Evolutionary conservation across 2,329 filamentous ascomycete species (phyloP).

Genomic region (Fusarium ambrosium): DNA sequence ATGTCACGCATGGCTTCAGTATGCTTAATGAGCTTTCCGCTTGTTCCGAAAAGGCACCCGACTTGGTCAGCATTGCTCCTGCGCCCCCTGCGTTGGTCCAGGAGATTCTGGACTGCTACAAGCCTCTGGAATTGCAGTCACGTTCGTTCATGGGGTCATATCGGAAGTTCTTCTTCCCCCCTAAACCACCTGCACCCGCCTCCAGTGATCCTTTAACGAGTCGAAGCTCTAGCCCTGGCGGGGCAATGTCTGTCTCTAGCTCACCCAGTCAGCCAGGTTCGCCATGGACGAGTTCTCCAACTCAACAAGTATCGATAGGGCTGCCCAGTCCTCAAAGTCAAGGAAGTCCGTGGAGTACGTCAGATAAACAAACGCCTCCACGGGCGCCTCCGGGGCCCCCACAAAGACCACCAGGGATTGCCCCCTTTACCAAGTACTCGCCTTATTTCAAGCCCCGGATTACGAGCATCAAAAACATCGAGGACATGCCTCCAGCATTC

Average conservation of each 20-base stretch:
- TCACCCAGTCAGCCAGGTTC: conserved; percentile 48
- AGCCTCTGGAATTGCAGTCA: conserved; percentile 55
- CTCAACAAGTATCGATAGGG: conserved; percentile 31
- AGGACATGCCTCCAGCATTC: conserved; percentile 52
- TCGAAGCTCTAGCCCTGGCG: conserved; percentile 20
- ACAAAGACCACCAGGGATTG: conserved; percentile 49
- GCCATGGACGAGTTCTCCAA: conserved; percentile 35
- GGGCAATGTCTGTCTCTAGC: conserved; percentile 27
- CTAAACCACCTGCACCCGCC: conserved; percentile 22
- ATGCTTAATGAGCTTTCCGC: conserved; percentile 56
- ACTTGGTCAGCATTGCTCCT: conserved; percentile 54
- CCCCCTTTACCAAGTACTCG: conserved; percentile 55
- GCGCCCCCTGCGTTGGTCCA: conserved; percentile 55
- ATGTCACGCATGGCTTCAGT: conserved; percentile 57
- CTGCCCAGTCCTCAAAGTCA: conserved; percentile 54
- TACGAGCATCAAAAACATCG: conserved; percentile 48
- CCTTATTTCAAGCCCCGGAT: conserved; percentile 54
- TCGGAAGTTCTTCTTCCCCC: conserved; percentile 51
- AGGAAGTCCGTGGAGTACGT: conserved; percentile 45
- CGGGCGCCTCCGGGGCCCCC: conserved; percentile 31
- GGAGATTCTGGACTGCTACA: conserved; percentile 57
- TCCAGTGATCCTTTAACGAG: conserved; percentile 16
- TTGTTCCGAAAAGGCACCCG: conserved; percentile 53
- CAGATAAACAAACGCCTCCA: conserved; percentile 35
- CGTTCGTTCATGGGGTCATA: conserved; percentile 57